Conservation (phyloP, 2,329 filamentous ascomycete species). For the Hypoxylon sp. region DNA sequence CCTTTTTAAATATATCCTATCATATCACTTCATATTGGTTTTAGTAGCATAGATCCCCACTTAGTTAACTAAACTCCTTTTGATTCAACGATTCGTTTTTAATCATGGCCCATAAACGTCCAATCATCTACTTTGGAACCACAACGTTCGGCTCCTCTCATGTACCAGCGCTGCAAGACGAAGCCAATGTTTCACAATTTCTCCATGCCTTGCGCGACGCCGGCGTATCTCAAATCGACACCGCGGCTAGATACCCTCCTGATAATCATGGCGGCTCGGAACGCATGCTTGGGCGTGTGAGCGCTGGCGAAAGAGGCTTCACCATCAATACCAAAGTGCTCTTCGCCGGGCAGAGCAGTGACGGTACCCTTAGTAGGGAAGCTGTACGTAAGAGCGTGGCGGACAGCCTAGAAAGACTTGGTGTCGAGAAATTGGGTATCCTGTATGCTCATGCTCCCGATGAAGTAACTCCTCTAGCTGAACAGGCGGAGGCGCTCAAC, state of each 20-base stretch:
- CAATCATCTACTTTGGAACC: conserved; percentile 25
- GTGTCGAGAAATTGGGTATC: conserved; percentile 28
- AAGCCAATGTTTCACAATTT: conserved; percentile 18
- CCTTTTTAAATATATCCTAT: neutral
- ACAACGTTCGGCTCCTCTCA: conserved; percentile 25
- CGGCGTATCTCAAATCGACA: conserved; percentile 30
- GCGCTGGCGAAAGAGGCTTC: conserved; percentile 28
- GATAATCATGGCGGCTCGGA: conserved; percentile 35
- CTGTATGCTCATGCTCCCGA: conserved; percentile 36
- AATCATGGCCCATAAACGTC: conserved; percentile 18
- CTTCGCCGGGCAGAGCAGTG: conserved; percentile 31
- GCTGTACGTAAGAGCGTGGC: conserved; percentile 30
- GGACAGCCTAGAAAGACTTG: conserved; percentile 17
- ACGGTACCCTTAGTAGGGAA: conserved; percentile 26
- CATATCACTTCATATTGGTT: neutral
- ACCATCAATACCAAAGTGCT: conserved; percentile 42
- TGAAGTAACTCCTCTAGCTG: conserved; percentile 30
- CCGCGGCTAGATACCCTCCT: conserved; percentile 32
- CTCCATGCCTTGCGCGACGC: conserved; percentile 16
- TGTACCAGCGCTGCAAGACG: conserved; percentile 23
- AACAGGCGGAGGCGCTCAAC: conserved; percentile 41
- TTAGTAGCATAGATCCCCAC: neutral
- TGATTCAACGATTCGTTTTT: neutral
- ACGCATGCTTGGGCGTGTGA: conserved; percentile 32
- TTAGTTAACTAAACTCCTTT: neutral